These are phyloP conservation scores for Sarocladium brachiariae DNA, from an alignment of 2,329 filamentous ascomycete genomes.

Conservation along the genomic window DNA sequence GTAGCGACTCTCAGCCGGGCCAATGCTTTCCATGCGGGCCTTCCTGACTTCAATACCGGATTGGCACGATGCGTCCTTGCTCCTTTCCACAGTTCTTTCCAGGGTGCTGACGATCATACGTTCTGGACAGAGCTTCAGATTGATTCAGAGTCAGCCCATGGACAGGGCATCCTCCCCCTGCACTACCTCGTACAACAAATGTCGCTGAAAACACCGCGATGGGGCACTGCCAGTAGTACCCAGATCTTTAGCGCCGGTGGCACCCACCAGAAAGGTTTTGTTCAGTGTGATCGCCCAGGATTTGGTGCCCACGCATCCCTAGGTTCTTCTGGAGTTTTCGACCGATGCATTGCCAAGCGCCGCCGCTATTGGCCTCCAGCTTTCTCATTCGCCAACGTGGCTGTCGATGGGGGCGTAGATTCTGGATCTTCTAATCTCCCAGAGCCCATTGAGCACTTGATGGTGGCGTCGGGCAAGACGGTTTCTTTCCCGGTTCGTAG, in stretches of 20 bases:
- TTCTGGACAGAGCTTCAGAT: background rate
- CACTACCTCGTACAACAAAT: no score
- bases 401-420: background rate
- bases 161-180: background rate
- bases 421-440: background rate
- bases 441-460: background rate
- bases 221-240: no score
- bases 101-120: background rate
- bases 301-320: background rate
- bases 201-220: no score
- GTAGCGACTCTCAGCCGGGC: background rate
- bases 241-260: background rate
- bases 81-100: background rate
- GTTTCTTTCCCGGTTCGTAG: background rate
- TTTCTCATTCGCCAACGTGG: background rate
- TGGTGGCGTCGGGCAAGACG: background rate
- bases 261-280: background rate
- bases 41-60: background rate
- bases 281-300: background rate
- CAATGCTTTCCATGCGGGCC: background rate
- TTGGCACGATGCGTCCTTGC: background rate
- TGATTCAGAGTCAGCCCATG: background rate
- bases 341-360: constrained; percentile 1
- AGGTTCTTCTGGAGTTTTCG: background rate
- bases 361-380: background rate